Evolutionary conservation across 2,329 filamentous ascomycete species (phyloP).

Genomic region (Metarhizium brunneum): DNA sequence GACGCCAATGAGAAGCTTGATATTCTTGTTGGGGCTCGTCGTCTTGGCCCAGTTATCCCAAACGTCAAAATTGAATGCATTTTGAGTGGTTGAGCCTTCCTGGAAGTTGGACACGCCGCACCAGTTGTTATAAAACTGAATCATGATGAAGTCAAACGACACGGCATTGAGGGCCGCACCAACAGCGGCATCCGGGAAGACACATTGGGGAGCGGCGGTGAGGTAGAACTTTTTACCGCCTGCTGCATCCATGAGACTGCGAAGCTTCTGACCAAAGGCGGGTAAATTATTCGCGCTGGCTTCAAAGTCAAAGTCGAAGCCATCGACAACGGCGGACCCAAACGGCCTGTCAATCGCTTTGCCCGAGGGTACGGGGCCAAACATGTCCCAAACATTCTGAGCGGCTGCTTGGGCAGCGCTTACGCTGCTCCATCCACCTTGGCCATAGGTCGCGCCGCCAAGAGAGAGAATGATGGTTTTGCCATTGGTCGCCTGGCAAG

Average conservation of each 20-base stretch:
- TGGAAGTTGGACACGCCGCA: constrained; percentile 49
- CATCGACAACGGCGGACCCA: constrained; percentile 33
- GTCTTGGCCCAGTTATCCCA: constrained; percentile 59
- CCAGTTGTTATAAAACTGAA: constrained; percentile 63
- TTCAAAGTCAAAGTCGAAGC: constrained; percentile 73
- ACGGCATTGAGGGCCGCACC: constrained; percentile 47
- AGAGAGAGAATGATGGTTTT: constrained; percentile 68
- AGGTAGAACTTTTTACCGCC: constrained; percentile 50
- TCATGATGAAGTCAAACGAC: constrained; percentile 49
- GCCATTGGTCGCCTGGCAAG: constrained; percentile 51
- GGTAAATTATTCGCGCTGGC: constrained; percentile 47
- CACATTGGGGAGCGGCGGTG: constrained; percentile 59
- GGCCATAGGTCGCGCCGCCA: constrained; percentile 60
- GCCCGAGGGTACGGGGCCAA: constrained; percentile 45
- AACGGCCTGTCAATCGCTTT: constrained; percentile 44
- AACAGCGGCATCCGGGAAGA: constrained; percentile 53
- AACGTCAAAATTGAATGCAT: constrained; percentile 50
- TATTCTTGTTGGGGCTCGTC: constrained; percentile 43
- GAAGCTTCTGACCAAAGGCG: constrained; percentile 50
- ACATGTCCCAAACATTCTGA: constrained; percentile 59
- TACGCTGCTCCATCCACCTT: constrained; percentile 53
- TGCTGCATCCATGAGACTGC: constrained; percentile 42
- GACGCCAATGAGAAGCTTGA: constrained; percentile 53
- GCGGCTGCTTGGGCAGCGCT: constrained; percentile 46
- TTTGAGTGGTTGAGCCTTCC: constrained; percentile 31